Conservation (phyloP, 2,329 filamentous ascomycete species). For the Aspergillus proliferans region DNA sequence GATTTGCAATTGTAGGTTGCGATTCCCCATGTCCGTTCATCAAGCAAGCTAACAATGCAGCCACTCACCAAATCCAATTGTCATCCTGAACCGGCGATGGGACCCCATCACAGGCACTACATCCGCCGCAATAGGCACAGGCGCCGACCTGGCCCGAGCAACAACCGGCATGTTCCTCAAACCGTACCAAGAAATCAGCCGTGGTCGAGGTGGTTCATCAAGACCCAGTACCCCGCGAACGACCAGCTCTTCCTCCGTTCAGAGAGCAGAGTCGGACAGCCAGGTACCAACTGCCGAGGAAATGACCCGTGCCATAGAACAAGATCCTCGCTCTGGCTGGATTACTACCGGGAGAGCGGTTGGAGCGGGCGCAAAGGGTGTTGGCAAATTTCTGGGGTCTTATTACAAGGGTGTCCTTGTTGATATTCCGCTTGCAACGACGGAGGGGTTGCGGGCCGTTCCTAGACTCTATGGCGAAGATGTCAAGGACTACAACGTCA, state of each 20-base stretch:
- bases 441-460: conserved; percentile 30
- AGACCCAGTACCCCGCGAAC: neutral
- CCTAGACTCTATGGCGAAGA: conserved; percentile 35
- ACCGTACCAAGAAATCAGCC: conserved; percentile 22
- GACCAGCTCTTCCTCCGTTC: neutral
- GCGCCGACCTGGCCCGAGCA: conserved; percentile 19
- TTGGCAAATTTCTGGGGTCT: conserved; percentile 20
- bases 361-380: conserved; percentile 13
- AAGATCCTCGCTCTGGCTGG: neutral
- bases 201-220: conserved; percentile 4
- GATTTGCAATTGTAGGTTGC: conserved; percentile 16
- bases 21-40: neutral
- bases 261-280: neutral
- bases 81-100: conserved; percentile 30
- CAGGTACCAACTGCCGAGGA: neutral
- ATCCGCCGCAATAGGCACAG: conserved; percentile 20
- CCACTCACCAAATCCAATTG: conserved; percentile 22
- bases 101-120: conserved; percentile 25
- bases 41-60: conserved; percentile 5
- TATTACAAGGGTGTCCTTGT: conserved; percentile 29
- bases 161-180: conserved; percentile 22
- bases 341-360: conserved; percentile 6
- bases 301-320: neutral
- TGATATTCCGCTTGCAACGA: conserved; percentile 31
- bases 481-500: conserved; percentile 26